Percentiles rank a stretch among this genome's conserved stretches.
Conservation (phyloP, 306 rosid species). For the Vigna angularis region DNA sequence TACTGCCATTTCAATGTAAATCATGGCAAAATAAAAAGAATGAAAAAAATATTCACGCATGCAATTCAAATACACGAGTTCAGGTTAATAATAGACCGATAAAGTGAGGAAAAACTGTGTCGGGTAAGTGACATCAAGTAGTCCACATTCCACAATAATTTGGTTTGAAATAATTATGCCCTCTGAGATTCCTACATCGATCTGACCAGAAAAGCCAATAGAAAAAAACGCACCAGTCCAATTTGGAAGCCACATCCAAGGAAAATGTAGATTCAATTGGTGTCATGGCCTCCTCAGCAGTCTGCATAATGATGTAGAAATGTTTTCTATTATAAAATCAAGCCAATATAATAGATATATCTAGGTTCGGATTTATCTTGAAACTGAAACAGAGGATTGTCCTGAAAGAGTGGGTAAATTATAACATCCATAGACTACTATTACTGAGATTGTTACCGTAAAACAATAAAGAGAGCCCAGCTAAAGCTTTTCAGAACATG, state of each 20-base stretch:
- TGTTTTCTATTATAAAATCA: constrained; percentile 30
- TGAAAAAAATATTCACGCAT: constrained; percentile 1
- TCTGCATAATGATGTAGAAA: constrained; percentile 56
- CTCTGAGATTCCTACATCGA: constrained; percentile 28
- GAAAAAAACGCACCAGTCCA: constrained; percentile 79
- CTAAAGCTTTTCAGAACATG: constrained; percentile 23
- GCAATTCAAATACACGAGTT: constrained; percentile 23
- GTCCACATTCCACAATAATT: constrained; percentile 3
- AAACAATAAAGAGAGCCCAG: constrained; percentile 27
- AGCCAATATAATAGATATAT: constrained; percentile 32
- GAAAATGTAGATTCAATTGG: constrained; percentile 98
- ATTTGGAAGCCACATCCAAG: constrained; percentile 86
- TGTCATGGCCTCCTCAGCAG: constrained; percentile 99
- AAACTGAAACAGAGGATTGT: constrained; percentile 27
- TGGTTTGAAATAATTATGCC: constrained; percentile 17
- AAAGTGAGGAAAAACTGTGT: neutral
- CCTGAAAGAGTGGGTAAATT: constrained; percentile 30
- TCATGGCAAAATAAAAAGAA: constrained; percentile 24
- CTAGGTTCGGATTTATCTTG: constrained; percentile 15
- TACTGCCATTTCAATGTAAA: neutral
- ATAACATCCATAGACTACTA: constrained; percentile 24
- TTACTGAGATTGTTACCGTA: neutral
- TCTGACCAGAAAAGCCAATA: constrained; percentile 31
- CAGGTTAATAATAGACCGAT: neutral
- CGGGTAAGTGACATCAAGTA: constrained; percentile 11